Percentiles rank a stretch among this genome's conserved stretches.
These are phyloP conservation scores for Arthrobotrys sphaeroides DNA, from an alignment of 2,329 filamentous ascomycete species.

Conservation along the genomic window DNA sequence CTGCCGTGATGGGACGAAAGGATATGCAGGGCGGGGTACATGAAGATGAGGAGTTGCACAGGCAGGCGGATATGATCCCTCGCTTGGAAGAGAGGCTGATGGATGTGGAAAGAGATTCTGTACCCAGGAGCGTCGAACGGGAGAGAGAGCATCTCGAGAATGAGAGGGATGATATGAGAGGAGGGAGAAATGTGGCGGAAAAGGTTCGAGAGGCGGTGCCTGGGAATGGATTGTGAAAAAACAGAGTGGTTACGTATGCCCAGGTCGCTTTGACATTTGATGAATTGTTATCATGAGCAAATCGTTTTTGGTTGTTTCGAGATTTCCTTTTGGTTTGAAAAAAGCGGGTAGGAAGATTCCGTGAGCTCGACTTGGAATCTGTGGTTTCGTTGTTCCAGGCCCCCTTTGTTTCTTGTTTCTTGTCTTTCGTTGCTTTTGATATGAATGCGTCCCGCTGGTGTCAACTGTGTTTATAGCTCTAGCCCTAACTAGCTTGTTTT, in stretches of 20 bases:
- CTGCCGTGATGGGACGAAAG: not conserved
- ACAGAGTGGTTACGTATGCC: not conserved
- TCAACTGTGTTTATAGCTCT: not conserved
- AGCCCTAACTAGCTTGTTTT: not conserved
- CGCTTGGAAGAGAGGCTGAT: slow-evolving; percentile 16
- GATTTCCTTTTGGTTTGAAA: not conserved
- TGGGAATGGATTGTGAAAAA: slow-evolving; percentile 30
- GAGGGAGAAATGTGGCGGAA: slow-evolving; percentile 29
- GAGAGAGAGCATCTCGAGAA: slow-evolving; percentile 10
- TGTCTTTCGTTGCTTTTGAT: not conserved
- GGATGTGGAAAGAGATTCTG: slow-evolving; percentile 16
- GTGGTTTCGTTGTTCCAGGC: not conserved
- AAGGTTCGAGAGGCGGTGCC: slow-evolving; percentile 41
- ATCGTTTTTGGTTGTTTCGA: slow-evolving; percentile 5
- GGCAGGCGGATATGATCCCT: slow-evolving; percentile 43
- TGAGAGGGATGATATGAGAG: not conserved
- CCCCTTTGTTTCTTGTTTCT: not conserved
- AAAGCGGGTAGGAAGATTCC: slow-evolving; percentile 14
- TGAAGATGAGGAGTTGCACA: slow-evolving; percentile 47
- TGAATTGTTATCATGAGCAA: slow-evolving; percentile 10
- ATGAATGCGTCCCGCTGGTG: too few species aligned
- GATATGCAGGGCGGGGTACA: not conserved
- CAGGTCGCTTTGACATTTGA: not conserved
- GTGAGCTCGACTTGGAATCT: not conserved
- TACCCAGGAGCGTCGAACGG: slow-evolving; percentile 35